Conservation (phyloP, 441 rosid species). For the Erysimum cheiri region DNA sequence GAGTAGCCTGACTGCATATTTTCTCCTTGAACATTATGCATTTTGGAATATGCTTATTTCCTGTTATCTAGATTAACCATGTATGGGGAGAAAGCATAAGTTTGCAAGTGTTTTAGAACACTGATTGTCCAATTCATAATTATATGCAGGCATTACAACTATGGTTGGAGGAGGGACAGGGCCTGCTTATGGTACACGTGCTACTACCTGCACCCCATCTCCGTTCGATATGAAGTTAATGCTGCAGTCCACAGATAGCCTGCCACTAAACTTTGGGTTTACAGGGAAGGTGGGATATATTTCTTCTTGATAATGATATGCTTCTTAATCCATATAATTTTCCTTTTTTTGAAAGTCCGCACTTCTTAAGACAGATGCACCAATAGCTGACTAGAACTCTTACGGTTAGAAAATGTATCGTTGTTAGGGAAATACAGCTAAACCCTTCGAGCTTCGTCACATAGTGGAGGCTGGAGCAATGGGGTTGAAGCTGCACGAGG, state of each 20-base stretch:
- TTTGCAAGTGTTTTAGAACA: background rate
- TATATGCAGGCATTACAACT: slow-evolving; percentile 79
- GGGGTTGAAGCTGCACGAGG: slow-evolving; percentile 97
- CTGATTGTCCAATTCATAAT: slow-evolving; percentile 21
- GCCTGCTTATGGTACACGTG: slow-evolving; percentile 93
- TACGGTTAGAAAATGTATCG: slow-evolving; percentile 25
- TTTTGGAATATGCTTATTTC: background rate
- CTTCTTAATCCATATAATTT: slow-evolving; percentile 21
- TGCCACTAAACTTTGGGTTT: slow-evolving; percentile 95
- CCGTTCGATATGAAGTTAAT: slow-evolving; percentile 83
- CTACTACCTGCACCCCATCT: slow-evolving; percentile 95
- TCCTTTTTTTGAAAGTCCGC: background rate
- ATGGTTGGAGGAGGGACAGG: slow-evolving; percentile 98
- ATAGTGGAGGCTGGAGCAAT: slow-evolving; percentile 93
- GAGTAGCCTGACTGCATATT: slow-evolving; percentile 16
- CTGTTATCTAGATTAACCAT: slow-evolving; percentile 3
- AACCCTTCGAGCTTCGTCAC: slow-evolving; percentile 74
- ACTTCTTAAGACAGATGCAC: slow-evolving; percentile 11
- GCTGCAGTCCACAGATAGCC: slow-evolving; percentile 93
- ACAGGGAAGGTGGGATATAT: slow-evolving; percentile 80
- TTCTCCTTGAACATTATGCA: background rate
- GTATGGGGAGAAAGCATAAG: background rate
- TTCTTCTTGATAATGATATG: slow-evolving; percentile 21
- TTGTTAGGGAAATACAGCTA: slow-evolving; percentile 77
- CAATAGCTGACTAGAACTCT: slow-evolving; percentile 18